These are phyloP conservation scores for Globisporangium solare DNA, from an alignment of 352 stramenopile species.

Conservation along the genomic window DNA sequence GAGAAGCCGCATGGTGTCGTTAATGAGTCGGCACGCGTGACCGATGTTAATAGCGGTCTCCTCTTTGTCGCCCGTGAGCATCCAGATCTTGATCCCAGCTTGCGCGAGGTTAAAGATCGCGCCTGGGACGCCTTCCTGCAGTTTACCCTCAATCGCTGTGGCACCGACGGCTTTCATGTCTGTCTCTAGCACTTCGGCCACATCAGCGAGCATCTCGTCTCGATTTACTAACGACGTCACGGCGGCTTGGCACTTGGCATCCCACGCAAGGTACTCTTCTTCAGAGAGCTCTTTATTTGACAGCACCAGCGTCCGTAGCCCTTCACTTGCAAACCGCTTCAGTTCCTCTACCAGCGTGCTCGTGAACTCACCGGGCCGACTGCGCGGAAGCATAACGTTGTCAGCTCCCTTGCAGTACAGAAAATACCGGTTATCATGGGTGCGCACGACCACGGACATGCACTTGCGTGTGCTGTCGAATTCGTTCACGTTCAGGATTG, in stretches of 20 bases:
- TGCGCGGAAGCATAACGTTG: slow-evolving; percentile 80
- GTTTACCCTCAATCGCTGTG: slow-evolving; percentile 92
- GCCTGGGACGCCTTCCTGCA: slow-evolving; percentile 86
- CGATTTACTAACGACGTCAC: slow-evolving; percentile 58
- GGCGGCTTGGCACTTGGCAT: slow-evolving; percentile 50
- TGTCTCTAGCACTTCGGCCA: slow-evolving; percentile 54
- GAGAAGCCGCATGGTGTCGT: slow-evolving; percentile 53
- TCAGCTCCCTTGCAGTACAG: slow-evolving; percentile 81
- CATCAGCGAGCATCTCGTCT: slow-evolving; percentile 44
- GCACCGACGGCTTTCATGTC: slow-evolving; percentile 85
- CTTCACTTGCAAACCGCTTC: slow-evolving; percentile 76
- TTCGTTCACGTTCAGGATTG: slow-evolving; percentile 77
- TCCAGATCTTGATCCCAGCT: slow-evolving; percentile 94
- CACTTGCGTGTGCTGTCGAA: slow-evolving; percentile 94
- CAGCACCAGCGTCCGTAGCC: slow-evolving; percentile 80
- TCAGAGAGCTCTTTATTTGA: slow-evolving; percentile 51
- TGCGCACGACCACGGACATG: slow-evolving; percentile 95
- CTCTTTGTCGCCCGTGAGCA: slow-evolving; percentile 93
- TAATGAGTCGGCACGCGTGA: slow-evolving; percentile 64
- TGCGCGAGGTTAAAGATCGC: slow-evolving; percentile 82
- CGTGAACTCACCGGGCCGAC: slow-evolving; percentile 25
- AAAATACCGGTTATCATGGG: slow-evolving; percentile 34
- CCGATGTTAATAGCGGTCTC: slow-evolving; percentile 95
- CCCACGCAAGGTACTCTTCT: slow-evolving; percentile 59
- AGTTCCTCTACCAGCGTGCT: slow-evolving; percentile 43